Evolutionary conservation across 257 asterid genomes (phyloP), one percentile per base, ranked within the genome.

Genomic region (Datura wrightii): DNA sequence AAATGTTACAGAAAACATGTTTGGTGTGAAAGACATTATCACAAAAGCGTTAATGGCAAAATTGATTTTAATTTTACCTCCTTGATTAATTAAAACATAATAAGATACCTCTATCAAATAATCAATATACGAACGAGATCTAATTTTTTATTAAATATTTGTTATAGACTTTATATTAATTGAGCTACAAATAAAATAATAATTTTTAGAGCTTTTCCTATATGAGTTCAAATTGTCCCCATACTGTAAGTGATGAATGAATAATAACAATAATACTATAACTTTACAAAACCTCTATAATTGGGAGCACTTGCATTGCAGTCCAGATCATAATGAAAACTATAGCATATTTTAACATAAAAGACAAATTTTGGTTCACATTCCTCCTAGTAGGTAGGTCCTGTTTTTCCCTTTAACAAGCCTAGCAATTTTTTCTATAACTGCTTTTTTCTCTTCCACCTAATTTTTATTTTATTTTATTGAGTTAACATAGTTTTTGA

Each of bases 291-390:
- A 24, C 13, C 81, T 19, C 44, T 46, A 74, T 76, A 48, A 76
- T 50, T 50, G 81, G 81, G 24, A 13, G 81, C 81, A 48, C 60
- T 76, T 74, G 19, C 71, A 36, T 66, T 67, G 13, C 31, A n/a
- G 81, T 76, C 81, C 42, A 76, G 31, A 24, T 50, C 60, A 76
- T 50, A 13, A 6, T n/a, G 74, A 66, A 66, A 66, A 11, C 48
- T 14, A 13, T 70, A 42, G 79, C 79, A 70, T 42, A 70, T 7
- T 70, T 24, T 24, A 24, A 74, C 81, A 50, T 24, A 6, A n/a
- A 24, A 48, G 44, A 76, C 44, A 74, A 46, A 44, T 72, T 72
- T 72, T 13, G 0, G 16, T 66, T 66, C 24, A 14, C 55, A 34
- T 65, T 34, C 46, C 65, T 34, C 19, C 69, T 9, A 3, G 9